Percentiles rank a stretch among this genome's conserved stretches.
phyloP scores from a whole-genome alignment of 805 yeast genomes.

The Pichia heedii region DNA sequence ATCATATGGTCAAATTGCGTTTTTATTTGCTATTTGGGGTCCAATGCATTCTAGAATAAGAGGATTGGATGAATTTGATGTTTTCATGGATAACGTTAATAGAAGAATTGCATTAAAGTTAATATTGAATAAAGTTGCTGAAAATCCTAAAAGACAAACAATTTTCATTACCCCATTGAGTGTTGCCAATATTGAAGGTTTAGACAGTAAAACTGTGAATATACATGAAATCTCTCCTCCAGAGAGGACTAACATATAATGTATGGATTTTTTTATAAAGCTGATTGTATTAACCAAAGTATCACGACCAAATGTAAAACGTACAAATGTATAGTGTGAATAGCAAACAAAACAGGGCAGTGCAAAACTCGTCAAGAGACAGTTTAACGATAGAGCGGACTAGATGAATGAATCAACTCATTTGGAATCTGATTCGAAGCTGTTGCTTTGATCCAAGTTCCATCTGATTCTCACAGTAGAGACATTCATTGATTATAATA shows the following conservation, averaged over 20 bases:
- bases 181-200: conserved; percentile 59
- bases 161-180: conserved; percentile 93
- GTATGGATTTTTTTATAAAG: no score
- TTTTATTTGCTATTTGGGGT: conserved; percentile 84
- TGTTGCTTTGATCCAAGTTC: no score
- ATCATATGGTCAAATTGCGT: conserved; percentile 84
- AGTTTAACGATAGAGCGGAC: no score
- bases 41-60: conserved; percentile 81
- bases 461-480: no score
- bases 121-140: conserved; percentile 58
- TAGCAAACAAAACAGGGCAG: no score
- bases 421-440: no score
- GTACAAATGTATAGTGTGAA: no score
- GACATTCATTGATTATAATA: no score
- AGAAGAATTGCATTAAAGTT: conserved; percentile 70
- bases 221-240: conserved; percentile 52
- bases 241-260: conserved; percentile 15
- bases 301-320: no score
- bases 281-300: no score
- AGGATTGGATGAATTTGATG: conserved; percentile 95
- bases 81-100: conserved; percentile 92
- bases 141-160: conserved; percentile 66
- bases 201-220: conserved; percentile 42
- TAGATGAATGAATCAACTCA: no score
- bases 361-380: no score